Evolutionary conservation across 805 yeast genomes (phyloP).

Genomic region (Clavispora fructus): DNA sequence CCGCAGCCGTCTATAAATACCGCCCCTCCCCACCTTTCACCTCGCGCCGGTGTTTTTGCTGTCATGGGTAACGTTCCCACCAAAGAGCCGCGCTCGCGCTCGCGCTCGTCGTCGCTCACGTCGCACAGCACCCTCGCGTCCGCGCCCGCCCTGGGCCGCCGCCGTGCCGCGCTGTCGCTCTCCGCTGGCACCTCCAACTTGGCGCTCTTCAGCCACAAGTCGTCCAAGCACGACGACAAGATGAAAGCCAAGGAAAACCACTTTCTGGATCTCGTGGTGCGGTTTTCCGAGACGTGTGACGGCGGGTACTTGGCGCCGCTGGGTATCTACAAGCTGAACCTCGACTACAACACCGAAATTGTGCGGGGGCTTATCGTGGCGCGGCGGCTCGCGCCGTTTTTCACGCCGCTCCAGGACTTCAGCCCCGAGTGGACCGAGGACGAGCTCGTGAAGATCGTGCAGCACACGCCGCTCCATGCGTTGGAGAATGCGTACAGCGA

Average conservation of each 20-base stretch:
- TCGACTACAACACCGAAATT: conserved; percentile 67
- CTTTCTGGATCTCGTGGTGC: conserved; percentile 52
- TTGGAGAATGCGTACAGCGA: conserved; percentile 43
- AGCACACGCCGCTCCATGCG: conserved; percentile 53
- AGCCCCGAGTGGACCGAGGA: conserved; percentile 67
- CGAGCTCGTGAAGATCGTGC: conserved; percentile 49
- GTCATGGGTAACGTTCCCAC: conserved; percentile 42
- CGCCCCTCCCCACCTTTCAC: neutral
- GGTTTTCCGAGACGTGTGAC: conserved; percentile 70
- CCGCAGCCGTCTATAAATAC: neutral
- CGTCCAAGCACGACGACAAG: conserved; percentile 45
- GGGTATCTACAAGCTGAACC: conserved; percentile 75
- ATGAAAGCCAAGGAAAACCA: conserved; percentile 46
- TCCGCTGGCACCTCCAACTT: conserved; percentile 3
- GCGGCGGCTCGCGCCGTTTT: conserved; percentile 83
- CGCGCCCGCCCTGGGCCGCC: conserved; percentile 2
- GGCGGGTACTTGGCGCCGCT: conserved; percentile 93
- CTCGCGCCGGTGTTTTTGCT: neutral
- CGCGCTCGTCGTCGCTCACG: conserved; percentile 17
- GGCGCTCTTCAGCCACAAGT: conserved; percentile 6
- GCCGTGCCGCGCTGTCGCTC: conserved; percentile 10
- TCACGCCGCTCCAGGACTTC: conserved; percentile 79
- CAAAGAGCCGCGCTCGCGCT: conserved; percentile 35
- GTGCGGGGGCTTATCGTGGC: conserved; percentile 68
- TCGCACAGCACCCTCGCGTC: neutral